Conservation (phyloP, 176 grass and related monocot genomes). For the Saccharum officinarum region DNA sequence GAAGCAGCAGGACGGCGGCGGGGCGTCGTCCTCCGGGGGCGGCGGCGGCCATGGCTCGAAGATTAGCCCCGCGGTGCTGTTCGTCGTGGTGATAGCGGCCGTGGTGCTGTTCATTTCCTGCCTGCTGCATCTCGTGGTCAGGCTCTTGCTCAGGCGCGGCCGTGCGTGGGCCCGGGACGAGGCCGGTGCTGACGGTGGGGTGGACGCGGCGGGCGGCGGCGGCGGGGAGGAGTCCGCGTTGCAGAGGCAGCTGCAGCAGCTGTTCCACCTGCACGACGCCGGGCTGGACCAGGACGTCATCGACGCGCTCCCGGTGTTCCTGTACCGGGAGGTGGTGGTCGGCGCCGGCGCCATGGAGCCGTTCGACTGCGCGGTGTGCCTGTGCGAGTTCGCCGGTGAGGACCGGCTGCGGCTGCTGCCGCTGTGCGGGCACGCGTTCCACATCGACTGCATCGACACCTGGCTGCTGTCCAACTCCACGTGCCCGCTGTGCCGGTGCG, state of each 20-base stretch:
- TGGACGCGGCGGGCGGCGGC: not conserved
- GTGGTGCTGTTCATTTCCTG: constrained; percentile 65
- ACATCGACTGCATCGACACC: constrained; percentile 91
- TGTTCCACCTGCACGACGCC: constrained; percentile 85
- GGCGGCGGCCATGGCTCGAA: not conserved
- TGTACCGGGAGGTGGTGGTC: constrained; percentile 77
- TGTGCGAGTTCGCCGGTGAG: constrained; percentile 82
- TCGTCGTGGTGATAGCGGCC: constrained; percentile 59
- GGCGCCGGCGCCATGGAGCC: constrained; percentile 62
- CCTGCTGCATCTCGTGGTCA: constrained; percentile 66
- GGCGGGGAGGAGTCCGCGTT: constrained; percentile 42
- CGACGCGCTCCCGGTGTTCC: constrained; percentile 91
- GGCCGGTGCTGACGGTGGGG: not conserved
- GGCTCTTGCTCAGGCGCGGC: constrained; percentile 52
- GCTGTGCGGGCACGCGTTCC: constrained; percentile 90
- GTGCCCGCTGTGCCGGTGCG: constrained; percentile 83
- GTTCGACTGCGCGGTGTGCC: constrained; percentile 95
- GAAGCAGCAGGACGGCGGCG: not conserved
- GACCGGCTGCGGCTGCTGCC: constrained; percentile 89
- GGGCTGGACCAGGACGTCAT: constrained; percentile 93
- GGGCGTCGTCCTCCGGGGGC: too few relatives aligned
- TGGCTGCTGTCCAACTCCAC: constrained; percentile 99
- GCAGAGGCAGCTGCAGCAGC: constrained; percentile 88
- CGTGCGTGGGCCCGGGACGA: not conserved
- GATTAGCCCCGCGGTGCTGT: constrained; percentile 56